Evolutionary conservation across 2,329 filamentous ascomycete genomes (phyloP).

Genomic region (Exutisphaerella laricina): DNA sequence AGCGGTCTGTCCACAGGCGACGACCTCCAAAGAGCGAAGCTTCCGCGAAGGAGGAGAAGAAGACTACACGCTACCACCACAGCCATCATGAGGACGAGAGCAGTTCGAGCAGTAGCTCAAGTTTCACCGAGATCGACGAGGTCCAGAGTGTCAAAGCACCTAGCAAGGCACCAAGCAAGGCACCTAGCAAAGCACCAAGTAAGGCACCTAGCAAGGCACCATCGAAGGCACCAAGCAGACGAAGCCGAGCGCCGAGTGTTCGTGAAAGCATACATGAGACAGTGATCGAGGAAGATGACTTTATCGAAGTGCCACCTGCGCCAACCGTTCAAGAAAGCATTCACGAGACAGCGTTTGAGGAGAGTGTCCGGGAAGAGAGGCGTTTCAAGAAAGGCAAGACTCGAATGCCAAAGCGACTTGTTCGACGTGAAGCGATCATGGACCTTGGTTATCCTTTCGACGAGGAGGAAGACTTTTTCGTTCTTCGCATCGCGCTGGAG

Average conservation of each 20-base stretch:
- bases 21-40: slow-evolving; percentile 20
- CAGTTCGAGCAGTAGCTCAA: slow-evolving; percentile 25
- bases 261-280: slow-evolving; percentile 24
- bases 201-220: slow-evolving; percentile 13
- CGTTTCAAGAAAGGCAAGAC: slow-evolving; percentile 70
- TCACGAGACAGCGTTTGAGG: slow-evolving; percentile 17
- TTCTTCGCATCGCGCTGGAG: slow-evolving; percentile 77
- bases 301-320: slow-evolving; percentile 10
- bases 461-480: slow-evolving; percentile 78
- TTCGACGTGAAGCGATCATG: slow-evolving; percentile 72
- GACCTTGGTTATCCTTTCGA: slow-evolving; percentile 82
- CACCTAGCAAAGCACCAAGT: slow-evolving; percentile 12
- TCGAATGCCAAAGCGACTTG: slow-evolving; percentile 72
- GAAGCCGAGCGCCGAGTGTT: slow-evolving; percentile 14
- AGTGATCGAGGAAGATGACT: slow-evolving; percentile 19
- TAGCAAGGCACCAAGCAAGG: slow-evolving; percentile 10
- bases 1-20: slow-evolving; percentile 38
- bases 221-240: slow-evolving; percentile 15
- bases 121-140: slow-evolving; percentile 30
- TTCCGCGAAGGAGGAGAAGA: slow-evolving; percentile 16
- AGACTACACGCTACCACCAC: slow-evolving; percentile 2
- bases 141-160: slow-evolving; percentile 11
- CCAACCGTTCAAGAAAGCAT: slow-evolving; percentile 18
- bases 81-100: slow-evolving; percentile 8
- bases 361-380: slow-evolving; percentile 22